A percentile compares a stretch with the other conserved stretches of the same genome.
These are phyloP conservation scores for Cutaneotrichosporon dermatis DNA, from an alignment of 1,284 basidiomycete genomes.

Conservation along the genomic window DNA sequence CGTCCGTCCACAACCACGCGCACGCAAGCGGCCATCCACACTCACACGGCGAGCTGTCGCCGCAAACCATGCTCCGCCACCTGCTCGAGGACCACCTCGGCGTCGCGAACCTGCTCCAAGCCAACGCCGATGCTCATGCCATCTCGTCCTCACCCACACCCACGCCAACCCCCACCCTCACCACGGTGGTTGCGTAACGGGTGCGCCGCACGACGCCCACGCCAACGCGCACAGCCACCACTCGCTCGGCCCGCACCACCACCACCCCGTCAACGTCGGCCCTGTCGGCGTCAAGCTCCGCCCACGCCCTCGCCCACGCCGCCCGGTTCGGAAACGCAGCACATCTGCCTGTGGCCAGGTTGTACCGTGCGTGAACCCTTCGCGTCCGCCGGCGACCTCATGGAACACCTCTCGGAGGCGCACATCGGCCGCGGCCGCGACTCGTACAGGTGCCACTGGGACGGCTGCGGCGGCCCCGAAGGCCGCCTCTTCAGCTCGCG, in stretches of 20 bases:
- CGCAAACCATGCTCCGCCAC: constrained; percentile 55
- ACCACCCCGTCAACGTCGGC: constrained; percentile 4
- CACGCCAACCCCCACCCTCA: constrained; percentile 13
- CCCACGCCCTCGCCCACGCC: constrained; percentile 18
- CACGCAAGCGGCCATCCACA: constrained; percentile 7
- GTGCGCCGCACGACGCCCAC: constrained; percentile 17
- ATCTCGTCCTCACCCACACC: constrained; percentile 8
- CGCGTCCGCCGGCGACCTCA: constrained; percentile 64
- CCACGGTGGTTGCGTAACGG: constrained; percentile 14
- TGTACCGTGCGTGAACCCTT: constrained; percentile 55
- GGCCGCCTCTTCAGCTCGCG: constrained; percentile 75
- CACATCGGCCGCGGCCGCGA: constrained; percentile 85
- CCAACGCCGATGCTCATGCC: constrained; percentile 14
- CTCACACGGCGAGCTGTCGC: constrained; percentile 36
- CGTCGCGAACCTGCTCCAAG: constrained; percentile 9
- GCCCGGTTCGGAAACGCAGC: constrained; percentile 38
- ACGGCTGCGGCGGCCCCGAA: constrained; percentile 63
- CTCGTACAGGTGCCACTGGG: constrained; percentile 85
- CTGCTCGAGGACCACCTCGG: constrained; percentile 78
- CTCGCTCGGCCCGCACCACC: constrained; percentile 5
- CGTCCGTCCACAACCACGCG: too few species aligned
- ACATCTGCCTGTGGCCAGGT: constrained; percentile 63
- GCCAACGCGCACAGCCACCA: constrained; percentile 17
- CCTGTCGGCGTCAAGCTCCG: constrained; percentile 5
- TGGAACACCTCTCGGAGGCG: constrained; percentile 66